Base-by-base conservation (phyloP, 2,329 filamentous ascomycete genomes). In the Microsporum audouinii region DNA sequence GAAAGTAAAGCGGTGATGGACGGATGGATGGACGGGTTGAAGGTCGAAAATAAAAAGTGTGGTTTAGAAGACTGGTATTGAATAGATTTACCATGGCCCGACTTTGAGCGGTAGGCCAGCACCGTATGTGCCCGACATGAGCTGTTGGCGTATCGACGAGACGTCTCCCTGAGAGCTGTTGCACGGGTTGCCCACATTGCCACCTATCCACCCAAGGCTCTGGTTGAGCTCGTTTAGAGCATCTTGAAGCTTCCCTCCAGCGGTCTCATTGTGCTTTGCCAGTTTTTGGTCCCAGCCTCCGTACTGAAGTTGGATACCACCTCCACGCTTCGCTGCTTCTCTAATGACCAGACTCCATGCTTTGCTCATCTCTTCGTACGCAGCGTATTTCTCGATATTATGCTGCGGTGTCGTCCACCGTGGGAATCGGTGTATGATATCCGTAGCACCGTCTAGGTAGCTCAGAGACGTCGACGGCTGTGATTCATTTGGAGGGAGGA, bases 281-380 rank as follows among this genome's bases (percentile, higher is more conserved):
- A 99, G 78, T 68, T 85, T 89, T 73, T 94, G 86, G 69, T 97
- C 92, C 94, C 94, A 99, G 62, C 89, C 89, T 59, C 88, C 91
- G 55, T 90, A 89, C 69, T 96, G 89, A 65, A 99, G 71, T 66
- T 89, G 85, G 68, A 97, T 94, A 38, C 94, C 94, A 33, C 90
- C 91, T 8, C 90, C 92, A 66, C 88, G 84, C 78, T 97, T 97
- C 27, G 88, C 86, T 1, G 91, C 90, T 74, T 99, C 94, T 63
- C 86, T 87, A 67, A 99, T 88, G 57, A 96, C 92, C 66, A 95
- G 75, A 14, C 89, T 86, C 94, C 94, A 99, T 0, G 94, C 94
- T 69, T 88, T 90, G 31, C 89, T 87, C 65, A 99, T 91, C 71
- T 97, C 94, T 69, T 99, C 92, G 71, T 99, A 99, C 5, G 92